These are phyloP conservation scores for Delonix regia DNA, from an alignment of 306 rosid genomes.

Conservation along the genomic window DNA sequence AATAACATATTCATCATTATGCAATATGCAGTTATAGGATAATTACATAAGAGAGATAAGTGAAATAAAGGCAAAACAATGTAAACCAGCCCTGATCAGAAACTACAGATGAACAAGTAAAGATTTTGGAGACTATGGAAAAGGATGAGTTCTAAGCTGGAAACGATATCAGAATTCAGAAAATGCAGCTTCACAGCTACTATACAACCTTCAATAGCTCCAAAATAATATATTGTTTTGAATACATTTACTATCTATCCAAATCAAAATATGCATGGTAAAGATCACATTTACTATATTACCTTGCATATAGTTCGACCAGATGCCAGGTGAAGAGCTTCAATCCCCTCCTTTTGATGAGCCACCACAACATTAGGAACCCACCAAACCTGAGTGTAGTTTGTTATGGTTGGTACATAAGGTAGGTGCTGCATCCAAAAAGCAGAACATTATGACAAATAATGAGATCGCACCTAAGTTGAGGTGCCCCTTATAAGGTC, in stretches of 20 bases:
- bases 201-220: conserved; percentile 14
- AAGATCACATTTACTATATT: no score
- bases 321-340: conserved; percentile 91
- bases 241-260: conserved; percentile 4
- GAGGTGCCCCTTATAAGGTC: not conserved
- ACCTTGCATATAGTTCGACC: conserved; percentile 97
- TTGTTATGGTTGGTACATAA: conserved; percentile 95
- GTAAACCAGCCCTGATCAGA: conserved; percentile 12
- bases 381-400: conserved; percentile 99
- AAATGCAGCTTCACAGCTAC: conserved; percentile 19
- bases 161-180: conserved; percentile 12
- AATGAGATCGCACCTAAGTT: not conserved
- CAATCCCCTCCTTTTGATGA: conserved; percentile 96
- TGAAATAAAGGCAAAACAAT: conserved; percentile 7
- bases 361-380: conserved; percentile 97
- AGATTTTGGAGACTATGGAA: conserved; percentile 9
- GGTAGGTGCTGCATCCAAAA: conserved; percentile 67
- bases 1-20: conserved; percentile 42
- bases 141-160: conserved; percentile 18
- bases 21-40: conserved; percentile 4
- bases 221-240: conserved; percentile 2
- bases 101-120: conserved; percentile 13
- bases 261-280: conserved; percentile 33
- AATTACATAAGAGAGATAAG: conserved; percentile 22
- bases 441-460: conserved; percentile 24